These are phyloP conservation scores for Thelonectria olida DNA, from an alignment of 2,329 filamentous ascomycete species.

Conservation along the genomic window DNA sequence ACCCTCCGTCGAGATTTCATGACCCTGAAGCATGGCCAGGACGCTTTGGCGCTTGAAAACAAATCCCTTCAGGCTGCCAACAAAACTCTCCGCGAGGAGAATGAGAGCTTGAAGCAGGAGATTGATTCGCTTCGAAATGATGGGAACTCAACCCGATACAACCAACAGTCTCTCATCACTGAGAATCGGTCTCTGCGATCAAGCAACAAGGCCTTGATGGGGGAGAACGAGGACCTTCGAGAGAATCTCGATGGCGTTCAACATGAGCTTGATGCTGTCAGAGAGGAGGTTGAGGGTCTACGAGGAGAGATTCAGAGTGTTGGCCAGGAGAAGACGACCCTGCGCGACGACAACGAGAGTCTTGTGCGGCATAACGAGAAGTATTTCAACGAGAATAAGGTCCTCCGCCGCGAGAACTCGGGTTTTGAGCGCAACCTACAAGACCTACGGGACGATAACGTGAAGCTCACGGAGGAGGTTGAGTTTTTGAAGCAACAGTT, in stretches of 20 bases:
- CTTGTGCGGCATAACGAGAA: slow-evolving; percentile 64
- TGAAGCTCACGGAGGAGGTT: slow-evolving; percentile 58
- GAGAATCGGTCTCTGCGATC: slow-evolving; percentile 57
- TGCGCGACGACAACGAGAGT: slow-evolving; percentile 61
- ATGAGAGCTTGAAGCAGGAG: slow-evolving; percentile 50
- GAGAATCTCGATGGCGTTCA: slow-evolving; percentile 51
- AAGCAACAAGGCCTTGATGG: slow-evolving; percentile 51
- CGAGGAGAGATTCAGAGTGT: slow-evolving; percentile 51
- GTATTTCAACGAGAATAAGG: slow-evolving; percentile 64
- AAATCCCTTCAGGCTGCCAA: slow-evolving; percentile 53
- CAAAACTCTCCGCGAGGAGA: slow-evolving; percentile 48
- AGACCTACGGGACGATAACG: slow-evolving; percentile 56
- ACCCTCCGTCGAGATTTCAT: slow-evolving; percentile 53
- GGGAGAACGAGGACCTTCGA: slow-evolving; percentile 56
- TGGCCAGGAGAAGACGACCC: slow-evolving; percentile 53
- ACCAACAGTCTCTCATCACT: slow-evolving; percentile 53
- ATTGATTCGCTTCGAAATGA: slow-evolving; percentile 53
- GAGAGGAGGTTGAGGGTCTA: slow-evolving; percentile 51
- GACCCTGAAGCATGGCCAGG: slow-evolving; percentile 50
- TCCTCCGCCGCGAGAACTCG: slow-evolving; percentile 57
- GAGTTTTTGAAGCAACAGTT: slow-evolving; percentile 56
- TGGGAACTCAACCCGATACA: slow-evolving; percentile 51
- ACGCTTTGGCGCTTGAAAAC: slow-evolving; percentile 52
- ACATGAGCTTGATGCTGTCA: slow-evolving; percentile 52
- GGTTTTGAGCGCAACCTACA: slow-evolving; percentile 57